Evolutionary conservation across 1,284 basidiomycete species (phyloP), one percentile per base, ranked within the genome.

Genomic region (Thelephora terrestris): DNA sequence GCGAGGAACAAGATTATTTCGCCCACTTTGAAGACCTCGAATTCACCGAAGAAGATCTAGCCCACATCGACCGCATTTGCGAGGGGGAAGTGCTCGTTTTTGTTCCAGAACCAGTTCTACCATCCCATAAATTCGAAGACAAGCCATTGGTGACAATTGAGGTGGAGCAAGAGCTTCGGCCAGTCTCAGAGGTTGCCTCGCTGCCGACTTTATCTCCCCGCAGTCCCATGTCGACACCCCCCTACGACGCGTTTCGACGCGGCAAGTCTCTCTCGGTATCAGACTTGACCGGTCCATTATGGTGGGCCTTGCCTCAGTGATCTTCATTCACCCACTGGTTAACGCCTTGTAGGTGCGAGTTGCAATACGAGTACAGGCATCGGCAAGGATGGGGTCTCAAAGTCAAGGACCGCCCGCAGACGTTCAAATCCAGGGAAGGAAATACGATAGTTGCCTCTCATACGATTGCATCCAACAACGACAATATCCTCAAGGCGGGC

Each of bases 291-390:
- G 67, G 65, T 3, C 71, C 73, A 1, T 59, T 70, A 3, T 85
- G 82, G 83, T 81, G 61, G 20, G 20, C 24, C 42, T 34, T 42
- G 24, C 23, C n/a, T 21, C 34, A 17, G 43, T 32, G 18, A 29
- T 10, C 12, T 16, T n/a, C 38, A 35, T 10, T 36, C 2, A 23
- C 44, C 52, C 29, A 20, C 46, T 44, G n/a, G 6, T 14, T n/a
- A 46, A 2, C 42, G 3, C 23, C 9, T 16, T 17, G 14, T 42
- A 86, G 83, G 83, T 86, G 84, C 57, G 84, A 86, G 57, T 70
- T 91, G 48, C 87, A 91, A 60, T 81, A 76, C 58, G 83, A 87
- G 53, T 89, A 89, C 57, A 76, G 81, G 2, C 66, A 87, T 24
- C 73, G 75, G 23, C 78, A 80, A 53, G 67, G 70, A 47, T 74